Percentiles rank a stretch among this genome's conserved stretches.
phyloP scores from a whole-genome alignment of 2,329 filamentous ascomycete species.

The Curvularia spicifera region DNA sequence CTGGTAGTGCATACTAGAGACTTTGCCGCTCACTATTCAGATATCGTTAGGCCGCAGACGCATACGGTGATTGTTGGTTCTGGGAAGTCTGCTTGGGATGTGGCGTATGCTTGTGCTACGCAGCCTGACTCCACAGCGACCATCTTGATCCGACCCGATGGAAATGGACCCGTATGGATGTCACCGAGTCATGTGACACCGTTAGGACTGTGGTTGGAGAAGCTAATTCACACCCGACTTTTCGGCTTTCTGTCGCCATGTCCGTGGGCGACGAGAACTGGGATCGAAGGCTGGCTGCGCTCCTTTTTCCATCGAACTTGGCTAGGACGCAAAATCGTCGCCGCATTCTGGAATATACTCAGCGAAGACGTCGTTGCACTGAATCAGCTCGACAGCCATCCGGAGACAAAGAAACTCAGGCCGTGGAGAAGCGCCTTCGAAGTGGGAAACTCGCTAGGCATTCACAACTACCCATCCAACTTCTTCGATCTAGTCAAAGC shows the following conservation, averaged over 20 bases:
- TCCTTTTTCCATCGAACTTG: conserved; percentile 64
- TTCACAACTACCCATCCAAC: conserved; percentile 65
- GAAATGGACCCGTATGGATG: conserved; percentile 67
- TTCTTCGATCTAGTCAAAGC: conserved; percentile 64
- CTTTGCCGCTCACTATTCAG: conserved; percentile 53
- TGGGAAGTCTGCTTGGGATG: conserved; percentile 69
- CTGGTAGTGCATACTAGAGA: conserved; percentile 66
- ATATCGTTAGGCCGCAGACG: conserved; percentile 45
- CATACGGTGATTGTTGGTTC: conserved; percentile 63
- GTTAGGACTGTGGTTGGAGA: conserved; percentile 71
- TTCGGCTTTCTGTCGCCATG: conserved; percentile 78
- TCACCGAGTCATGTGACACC: conserved; percentile 68
- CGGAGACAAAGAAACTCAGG: conserved; percentile 51
- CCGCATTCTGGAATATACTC: conserved; percentile 64
- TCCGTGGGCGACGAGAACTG: conserved; percentile 70
- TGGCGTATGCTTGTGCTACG: conserved; percentile 64
- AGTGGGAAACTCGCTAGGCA: conserved; percentile 63
- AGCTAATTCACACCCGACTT: conserved; percentile 69
- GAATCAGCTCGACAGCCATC: conserved; percentile 55
- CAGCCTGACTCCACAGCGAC: conserved; percentile 55
- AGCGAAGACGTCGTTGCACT: conserved; percentile 59
- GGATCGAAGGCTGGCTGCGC: conserved; percentile 60
- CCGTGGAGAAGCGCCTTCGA: conserved; percentile 57
- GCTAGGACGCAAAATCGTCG: conserved; percentile 62
- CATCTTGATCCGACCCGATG: conserved; percentile 65